Base-by-base conservation (phyloP, 164 flowering plant species). In the Piper betle region DNA sequence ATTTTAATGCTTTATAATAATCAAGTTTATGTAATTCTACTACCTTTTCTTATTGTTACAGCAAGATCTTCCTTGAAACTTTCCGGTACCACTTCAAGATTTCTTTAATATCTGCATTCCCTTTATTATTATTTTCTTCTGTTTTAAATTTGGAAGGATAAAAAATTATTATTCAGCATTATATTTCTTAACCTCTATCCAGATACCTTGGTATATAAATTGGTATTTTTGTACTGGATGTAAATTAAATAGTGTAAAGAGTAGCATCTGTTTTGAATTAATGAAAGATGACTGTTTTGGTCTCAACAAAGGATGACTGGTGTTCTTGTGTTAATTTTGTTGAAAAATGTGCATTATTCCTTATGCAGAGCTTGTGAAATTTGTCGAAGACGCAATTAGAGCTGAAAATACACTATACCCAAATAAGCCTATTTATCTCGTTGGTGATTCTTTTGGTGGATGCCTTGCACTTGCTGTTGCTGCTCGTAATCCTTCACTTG, bases 381-480 rank as follows among this genome's bases (percentile, higher is more conserved):
- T 79, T 61, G 89, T 89, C 9, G 96, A 82, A 68, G 69, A 76
- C 59, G 71, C 88, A 41, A 73, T 89, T 71, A 82, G 77, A 69
- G 57, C n/a, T 33, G 87, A 89, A 76, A 80, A 84, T 81, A 74
- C 78, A 53, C 66, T 70, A 33, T 62, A 69, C 65, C 97, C 98
- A 65, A 69, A 79, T 48, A 87, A 71, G 69, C 97, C 96, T 50
- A 84, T 93, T 61, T 93, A 93, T 74, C 66, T 93, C 56, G 81
- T 93, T 53, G 97, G 97, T 18, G 97, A 93, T 75, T 93, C 98
- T 41, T 80, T 93, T 68, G 98, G 98, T 53, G 97, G 96, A 72
- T 84, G 88, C 80, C 74, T 93, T 54, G 92, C 96, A 58, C 96
- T 93, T 68, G 87, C 92, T 50, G 79, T 89, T 71, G 97, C 97